Percentiles rank a stretch among this genome's conserved stretches.
Evolutionary conservation across 768 basidiomycete species (phyloP).

Genomic region (Clitopilus hobsonii): DNA sequence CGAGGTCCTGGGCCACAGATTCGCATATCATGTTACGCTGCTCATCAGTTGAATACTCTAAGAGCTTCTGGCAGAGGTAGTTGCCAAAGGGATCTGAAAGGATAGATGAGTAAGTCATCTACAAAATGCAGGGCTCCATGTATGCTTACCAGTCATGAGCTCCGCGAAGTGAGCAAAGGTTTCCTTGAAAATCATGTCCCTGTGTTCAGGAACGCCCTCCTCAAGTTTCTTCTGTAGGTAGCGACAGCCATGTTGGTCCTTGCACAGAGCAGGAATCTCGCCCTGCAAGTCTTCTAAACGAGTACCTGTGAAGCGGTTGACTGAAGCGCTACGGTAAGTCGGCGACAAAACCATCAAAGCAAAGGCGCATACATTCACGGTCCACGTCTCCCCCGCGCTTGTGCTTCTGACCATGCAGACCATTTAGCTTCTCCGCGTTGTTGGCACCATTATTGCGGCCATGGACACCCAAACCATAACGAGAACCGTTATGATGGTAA

Average conservation of each 20-base stretch:
- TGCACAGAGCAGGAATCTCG: conserved; percentile 91
- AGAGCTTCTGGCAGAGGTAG: conserved; percentile 95
- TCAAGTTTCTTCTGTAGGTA: conserved; percentile 99
- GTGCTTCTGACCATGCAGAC: conserved; percentile 89
- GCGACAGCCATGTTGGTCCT: conserved; percentile 98
- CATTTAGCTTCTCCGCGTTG: conserved; percentile 78
- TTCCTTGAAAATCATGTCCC: conserved; percentile 99
- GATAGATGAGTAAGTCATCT: conserved; percentile 3
- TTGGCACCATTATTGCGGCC: conserved; percentile 42
- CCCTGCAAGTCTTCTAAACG: conserved; percentile 93
- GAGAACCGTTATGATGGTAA: conserved; percentile 73
- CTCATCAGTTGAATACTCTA: conserved; percentile 97
- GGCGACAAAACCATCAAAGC: neutral
- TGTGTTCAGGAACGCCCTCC: conserved; percentile 90
- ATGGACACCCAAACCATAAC: conserved; percentile 67
- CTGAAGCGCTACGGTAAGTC: conserved; percentile 30
- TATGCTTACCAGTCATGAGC: conserved; percentile 83
- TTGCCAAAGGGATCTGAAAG: conserved; percentile 92
- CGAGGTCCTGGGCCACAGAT: conserved; percentile 94
- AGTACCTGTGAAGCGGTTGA: conserved; percentile 96
- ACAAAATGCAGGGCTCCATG: neutral
- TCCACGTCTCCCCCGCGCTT: conserved; percentile 93
- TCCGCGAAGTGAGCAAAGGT: conserved; percentile 97
- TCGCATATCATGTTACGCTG: conserved; percentile 97
- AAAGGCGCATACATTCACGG: conserved; percentile 58